Evolutionary conservation across 1,139 yeast genomes (phyloP), one percentile per base, ranked within the genome.

Genomic region (Sugiyamaella novakii): DNA sequence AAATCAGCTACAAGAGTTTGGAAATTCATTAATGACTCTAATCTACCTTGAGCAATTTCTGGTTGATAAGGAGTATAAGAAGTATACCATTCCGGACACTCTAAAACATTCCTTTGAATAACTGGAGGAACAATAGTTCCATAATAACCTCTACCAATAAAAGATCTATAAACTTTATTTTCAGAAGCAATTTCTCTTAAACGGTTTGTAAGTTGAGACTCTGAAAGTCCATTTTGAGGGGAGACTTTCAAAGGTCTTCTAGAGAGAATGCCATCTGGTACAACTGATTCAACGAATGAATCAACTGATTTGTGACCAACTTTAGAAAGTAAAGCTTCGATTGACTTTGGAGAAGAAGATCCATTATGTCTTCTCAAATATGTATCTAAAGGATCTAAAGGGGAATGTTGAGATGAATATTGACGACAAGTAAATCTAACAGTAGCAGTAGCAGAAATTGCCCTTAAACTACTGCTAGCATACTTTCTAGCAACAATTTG

Each of bases 11-110:
- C 78, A 68, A 91, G 75, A 22, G 98, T 92, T 71, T 92, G 98
- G 72, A 79, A 92, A 70, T 92, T 92, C 58, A 92, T 74, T 57
- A 92, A 74, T 30, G 95, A 83, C 69, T 91, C 96, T 61, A 92
- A 77, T 63, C 98, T 81, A 48, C 98, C 98, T 70, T 92, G 98
- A 2, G 97, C 86, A 57, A 92, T 91, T 69, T 92, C 98, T 1
- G 98, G 97, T 72, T 92, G 98, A 67, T 92, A 92, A 29, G 98
- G 98, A 24, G 98, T 92, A 68, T 92, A 92, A 0, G 97, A 87
- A 30, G 98, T 92, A 73, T 92, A 92, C 98, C 98, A 92, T 66
- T 88, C 96, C 14, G 98, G 98, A 55, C 84, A 81, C 69, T 92
- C 98, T 54, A 92, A 74, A 53, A 92, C 71, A 65, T 92, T 92